These are phyloP conservation scores for Cladosporium sp. DNA, from an alignment of 2,329 filamentous ascomycete genomes.

Conservation along the genomic window DNA sequence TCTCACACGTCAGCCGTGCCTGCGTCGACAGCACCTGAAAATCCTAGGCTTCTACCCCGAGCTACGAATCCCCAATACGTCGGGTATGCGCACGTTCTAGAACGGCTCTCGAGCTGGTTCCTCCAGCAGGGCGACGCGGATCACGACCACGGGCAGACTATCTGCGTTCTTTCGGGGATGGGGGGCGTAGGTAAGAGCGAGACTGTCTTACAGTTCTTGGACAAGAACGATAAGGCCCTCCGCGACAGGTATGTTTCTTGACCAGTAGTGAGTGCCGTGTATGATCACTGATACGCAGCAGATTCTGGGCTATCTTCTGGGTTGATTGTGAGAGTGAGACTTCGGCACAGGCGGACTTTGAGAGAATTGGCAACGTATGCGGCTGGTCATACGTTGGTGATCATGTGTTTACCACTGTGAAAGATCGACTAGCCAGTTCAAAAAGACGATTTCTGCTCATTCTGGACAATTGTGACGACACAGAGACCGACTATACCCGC, in stretches of 20 bases:
- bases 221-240: not conserved
- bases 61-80: not conserved
- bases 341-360: not conserved
- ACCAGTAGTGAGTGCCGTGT: not conserved
- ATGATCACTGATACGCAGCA: not conserved
- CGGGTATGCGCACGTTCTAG: not conserved
- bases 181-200: not conserved
- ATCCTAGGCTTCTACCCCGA: not conserved
- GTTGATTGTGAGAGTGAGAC: not conserved
- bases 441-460: not conserved
- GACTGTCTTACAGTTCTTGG: not conserved
- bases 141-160: not conserved
- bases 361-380: not conserved
- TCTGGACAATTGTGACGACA: not conserved
- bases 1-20: too few species aligned
- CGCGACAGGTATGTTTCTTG: not conserved
- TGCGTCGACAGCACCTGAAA: not conserved
- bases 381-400: not conserved
- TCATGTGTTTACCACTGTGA: not conserved
- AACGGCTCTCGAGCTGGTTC: not conserved
- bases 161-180: not conserved
- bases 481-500: not conserved
- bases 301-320: not conserved
- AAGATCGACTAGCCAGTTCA: not conserved
- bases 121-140: fast-evolving